phyloP scores from a whole-genome alignment of 345 rosid genomes.

The Noccaea caerulescens region DNA sequence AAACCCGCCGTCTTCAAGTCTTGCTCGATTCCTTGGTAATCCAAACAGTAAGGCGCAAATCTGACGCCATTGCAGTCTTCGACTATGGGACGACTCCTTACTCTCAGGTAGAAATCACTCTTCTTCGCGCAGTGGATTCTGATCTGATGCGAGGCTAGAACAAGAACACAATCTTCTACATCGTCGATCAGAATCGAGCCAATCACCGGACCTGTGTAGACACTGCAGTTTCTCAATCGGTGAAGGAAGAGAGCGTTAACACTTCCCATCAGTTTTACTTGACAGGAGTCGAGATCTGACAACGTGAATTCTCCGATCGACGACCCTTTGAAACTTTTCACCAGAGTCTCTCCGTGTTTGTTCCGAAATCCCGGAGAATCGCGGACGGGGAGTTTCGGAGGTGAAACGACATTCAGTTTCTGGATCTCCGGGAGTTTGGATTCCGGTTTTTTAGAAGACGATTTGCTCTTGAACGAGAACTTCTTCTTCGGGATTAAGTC shows the following conservation, averaged over 20 bases:
- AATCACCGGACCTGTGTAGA: slow-evolving; percentile 68
- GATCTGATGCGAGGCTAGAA: slow-evolving; percentile 86
- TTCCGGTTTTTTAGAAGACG: slow-evolving; percentile 41
- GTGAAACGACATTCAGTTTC: slow-evolving; percentile 28
- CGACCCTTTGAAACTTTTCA: slow-evolving; percentile 53
- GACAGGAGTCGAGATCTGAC: slow-evolving; percentile 71
- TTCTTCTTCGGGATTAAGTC: slow-evolving; percentile 69
- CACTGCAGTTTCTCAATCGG: slow-evolving; percentile 56
- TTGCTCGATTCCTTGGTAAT: slow-evolving; percentile 68
- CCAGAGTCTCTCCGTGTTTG: slow-evolving; percentile 50
- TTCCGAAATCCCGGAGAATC: slow-evolving; percentile 74
- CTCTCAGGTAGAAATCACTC: slow-evolving; percentile 78
- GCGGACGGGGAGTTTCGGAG: slow-evolving; percentile 38
- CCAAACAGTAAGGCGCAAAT: slow-evolving; percentile 78
- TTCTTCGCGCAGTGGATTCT: slow-evolving; percentile 67
- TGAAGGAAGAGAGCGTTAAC: slow-evolving; percentile 65
- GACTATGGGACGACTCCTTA: slow-evolving; percentile 85
- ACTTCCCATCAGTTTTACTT: slow-evolving; percentile 60
- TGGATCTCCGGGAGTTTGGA: slow-evolving; percentile 40
- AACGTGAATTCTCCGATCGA: slow-evolving; percentile 72
- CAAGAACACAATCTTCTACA: slow-evolving; percentile 63
- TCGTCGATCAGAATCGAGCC: slow-evolving; percentile 87
- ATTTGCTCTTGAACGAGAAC: slow-evolving; percentile 72
- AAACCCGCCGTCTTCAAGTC: slow-evolving; percentile 66
- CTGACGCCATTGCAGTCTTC: slow-evolving; percentile 72